Evolutionary conservation across 768 basidiomycete genomes (phyloP), one percentile per base, ranked within the genome.

Genomic region (Podaxis sp.): DNA sequence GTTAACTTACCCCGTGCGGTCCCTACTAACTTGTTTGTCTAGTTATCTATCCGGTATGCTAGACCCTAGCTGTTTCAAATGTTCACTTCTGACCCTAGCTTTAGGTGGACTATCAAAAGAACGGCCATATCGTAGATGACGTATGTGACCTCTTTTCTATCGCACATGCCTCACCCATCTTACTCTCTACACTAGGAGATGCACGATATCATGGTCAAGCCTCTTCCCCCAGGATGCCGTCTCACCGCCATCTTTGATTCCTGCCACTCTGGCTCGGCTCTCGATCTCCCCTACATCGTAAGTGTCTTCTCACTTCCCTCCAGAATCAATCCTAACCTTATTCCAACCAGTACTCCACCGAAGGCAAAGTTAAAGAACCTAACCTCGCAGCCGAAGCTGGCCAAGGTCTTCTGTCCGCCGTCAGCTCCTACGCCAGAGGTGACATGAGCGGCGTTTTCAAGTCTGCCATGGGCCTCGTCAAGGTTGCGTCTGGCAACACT

Each of bases 321-420:
- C 44, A 17, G n/a, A 17, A 1, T 13, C 28, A 59, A 36, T 36
- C 39, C 3, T 33, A 48, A 9, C 38, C 64, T 15, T 44, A 52
- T 24, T 15, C 55, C 13, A 15, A 52, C 12, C 64, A 92, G 87
- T 98, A 98, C 76, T 94, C 94, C 22, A 96, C 95, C 6, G 94
- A 98, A 77, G 95, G 95, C 54, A 95, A 93, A 71, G 77, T 98
- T 72, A 97, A 98, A 74, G 95, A 97, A 72, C 95, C 96, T 38
- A 96, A 97, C 71, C 77, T 95, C 15, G 87, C 88, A 11, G 83
- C 88, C 8, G 95, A 93, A 71, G 95, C 96, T 3, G 95, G 95
- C 0, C 86, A 92, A 70, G 93, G 93, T 7, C 77, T 97, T 3
- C 73, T 96, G n/a, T 83, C 84, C 24, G 92, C 93, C 1, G 85